Conservation (phyloP, 108 stramenopile genomes). For the Tribonema minus region DNA sequence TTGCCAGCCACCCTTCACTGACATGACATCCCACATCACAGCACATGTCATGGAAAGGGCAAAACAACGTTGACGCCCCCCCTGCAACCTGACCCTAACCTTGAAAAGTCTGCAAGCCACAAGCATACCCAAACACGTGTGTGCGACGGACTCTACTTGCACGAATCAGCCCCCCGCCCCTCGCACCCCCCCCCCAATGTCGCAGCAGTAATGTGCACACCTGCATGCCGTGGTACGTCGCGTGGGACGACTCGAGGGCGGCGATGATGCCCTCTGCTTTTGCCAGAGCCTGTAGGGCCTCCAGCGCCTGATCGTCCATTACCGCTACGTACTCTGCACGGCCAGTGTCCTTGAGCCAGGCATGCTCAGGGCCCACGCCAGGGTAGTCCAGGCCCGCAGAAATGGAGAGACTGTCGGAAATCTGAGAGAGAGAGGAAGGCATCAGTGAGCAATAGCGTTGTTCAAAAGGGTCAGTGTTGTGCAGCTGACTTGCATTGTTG, state of each 20-base stretch:
- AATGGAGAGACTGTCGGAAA: constrained; percentile 83
- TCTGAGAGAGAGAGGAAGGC: constrained; percentile 53
- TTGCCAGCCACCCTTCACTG: too few relatives aligned
- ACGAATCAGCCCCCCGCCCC: too few relatives aligned
- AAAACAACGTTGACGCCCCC: too few relatives aligned
- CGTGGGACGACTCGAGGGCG: constrained; percentile 87
- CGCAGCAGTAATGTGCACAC: not conserved
- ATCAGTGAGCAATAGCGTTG: not conserved
- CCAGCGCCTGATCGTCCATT: constrained; percentile 83
- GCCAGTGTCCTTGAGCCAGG: constrained; percentile 79
- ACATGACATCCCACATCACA: too few relatives aligned
- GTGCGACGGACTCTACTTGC: too few relatives aligned
- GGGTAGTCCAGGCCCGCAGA: constrained; percentile 92
- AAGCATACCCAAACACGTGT: too few relatives aligned
- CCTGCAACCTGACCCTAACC: too few relatives aligned
- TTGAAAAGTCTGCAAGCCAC: too few relatives aligned
- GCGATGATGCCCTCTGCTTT: constrained; percentile 92
- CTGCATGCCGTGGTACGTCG: constrained; percentile 78
- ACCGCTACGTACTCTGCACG: constrained; percentile 80
- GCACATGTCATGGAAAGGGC: too few relatives aligned
- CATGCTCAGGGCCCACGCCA: constrained; percentile 95
- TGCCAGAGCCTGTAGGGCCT: constrained; percentile 81
- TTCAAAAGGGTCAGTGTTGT: too few relatives aligned
- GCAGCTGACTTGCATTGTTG: too few relatives aligned
- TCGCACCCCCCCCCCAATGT: not conserved